Base-by-base conservation (phyloP, 23 red algal species). In the Cyanidiococcus yangmingshanensis region DNA sequence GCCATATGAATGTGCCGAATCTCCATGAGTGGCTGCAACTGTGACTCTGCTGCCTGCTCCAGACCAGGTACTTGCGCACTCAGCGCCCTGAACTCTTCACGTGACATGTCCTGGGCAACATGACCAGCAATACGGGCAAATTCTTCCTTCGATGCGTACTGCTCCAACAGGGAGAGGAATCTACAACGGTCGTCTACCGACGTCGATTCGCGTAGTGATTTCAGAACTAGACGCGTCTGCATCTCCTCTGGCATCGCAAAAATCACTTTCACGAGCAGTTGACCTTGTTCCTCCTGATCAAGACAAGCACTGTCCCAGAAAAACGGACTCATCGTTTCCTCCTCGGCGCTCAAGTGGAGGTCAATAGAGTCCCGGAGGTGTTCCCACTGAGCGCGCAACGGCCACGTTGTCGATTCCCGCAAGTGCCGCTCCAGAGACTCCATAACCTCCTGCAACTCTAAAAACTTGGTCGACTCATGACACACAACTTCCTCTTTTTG, bases 1-100 rank as follows among this genome's bases (percentile, higher is more conserved):
- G 83, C 83, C 39, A 57, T 38, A 38, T 86, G 75, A 51, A 86
- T 59, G 36, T 79, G 71, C 0, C 57, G 58, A 68, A 86, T 86
- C 50, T 86, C 83, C 27, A 86, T 45, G n/a, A 86, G 58, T 2
- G 83, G 83, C 12, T 79, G 34, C 29, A 80, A 36, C 1, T 57
- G 1, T 1, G 63, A 17, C 38, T 77, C 54, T 15, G 83, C 83
- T 12, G 83, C 83, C 36, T n/a, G 33, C 12, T 2, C 36, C 24
- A 86, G 33, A 39, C 34, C 37, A 41, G 83, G 83, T 1, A 86
- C 51, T n/a, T 29, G 30, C 0, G 0, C 1, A 59, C 7, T 40
- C 37, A 86, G 37, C 27, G 29, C 67, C 15, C 40, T 26, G 21
- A 36, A 79, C 1, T 76, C 2, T 16, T 68, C 57, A 30, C 2